Conservation (phyloP, 164 flowering plant species). For the Protea cynaroides region DNA sequence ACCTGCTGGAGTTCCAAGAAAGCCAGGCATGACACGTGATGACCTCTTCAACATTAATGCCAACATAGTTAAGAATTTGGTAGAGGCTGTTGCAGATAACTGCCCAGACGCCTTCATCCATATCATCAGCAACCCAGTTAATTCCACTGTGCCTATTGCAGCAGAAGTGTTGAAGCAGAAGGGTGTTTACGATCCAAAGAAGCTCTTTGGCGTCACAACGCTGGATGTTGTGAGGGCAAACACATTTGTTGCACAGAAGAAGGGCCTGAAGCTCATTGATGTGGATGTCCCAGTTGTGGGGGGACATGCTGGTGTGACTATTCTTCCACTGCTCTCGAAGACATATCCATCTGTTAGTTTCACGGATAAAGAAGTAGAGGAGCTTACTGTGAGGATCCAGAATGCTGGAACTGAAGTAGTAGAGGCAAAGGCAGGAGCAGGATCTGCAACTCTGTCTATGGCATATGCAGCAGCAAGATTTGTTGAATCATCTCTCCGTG, state of each 20-base stretch:
- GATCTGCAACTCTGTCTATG: constrained; percentile 17
- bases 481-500: constrained; percentile 15
- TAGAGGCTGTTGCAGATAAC: constrained; percentile 28
- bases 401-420: constrained; percentile 19
- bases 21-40: constrained; percentile 39
- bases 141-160: constrained; percentile 48
- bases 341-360: constrained; percentile 10
- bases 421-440: neutral
- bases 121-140: constrained; percentile 43
- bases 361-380: constrained; percentile 10
- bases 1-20: constrained; percentile 37
- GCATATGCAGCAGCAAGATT: constrained; percentile 19
- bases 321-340: constrained; percentile 14
- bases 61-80: constrained; percentile 29
- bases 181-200: constrained; percentile 42
- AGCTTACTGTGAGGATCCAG: constrained; percentile 14
- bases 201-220: constrained; percentile 23
- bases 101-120: constrained; percentile 40
- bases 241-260: constrained; percentile 31
- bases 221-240: no score
- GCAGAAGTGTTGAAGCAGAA: constrained; percentile 44
- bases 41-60: constrained; percentile 45
- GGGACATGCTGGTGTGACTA: constrained; percentile 17
- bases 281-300: constrained; percentile 13
- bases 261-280: constrained; percentile 14